Evolutionary conservation across 2,329 filamentous ascomycete genomes (phyloP).

Genomic region (Knoxdaviesia proteae): DNA sequence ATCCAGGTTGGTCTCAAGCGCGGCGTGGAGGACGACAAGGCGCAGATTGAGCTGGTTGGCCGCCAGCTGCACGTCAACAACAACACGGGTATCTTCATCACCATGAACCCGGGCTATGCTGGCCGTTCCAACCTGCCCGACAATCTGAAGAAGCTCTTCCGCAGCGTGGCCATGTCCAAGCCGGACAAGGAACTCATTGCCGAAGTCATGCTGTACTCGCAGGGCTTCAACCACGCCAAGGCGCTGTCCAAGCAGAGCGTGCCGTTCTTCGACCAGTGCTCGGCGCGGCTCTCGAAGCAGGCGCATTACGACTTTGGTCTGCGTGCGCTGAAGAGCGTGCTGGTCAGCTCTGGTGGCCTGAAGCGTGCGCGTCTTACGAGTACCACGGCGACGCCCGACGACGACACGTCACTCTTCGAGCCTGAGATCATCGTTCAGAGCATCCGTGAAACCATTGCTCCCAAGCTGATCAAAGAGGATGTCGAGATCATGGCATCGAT

Average conservation of each 20-base stretch:
- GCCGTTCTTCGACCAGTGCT: slow-evolving; percentile 91
- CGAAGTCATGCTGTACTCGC: slow-evolving; percentile 99
- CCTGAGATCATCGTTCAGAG: slow-evolving; percentile 98
- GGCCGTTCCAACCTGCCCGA: slow-evolving; percentile 95
- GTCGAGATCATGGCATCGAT: slow-evolving; percentile 74
- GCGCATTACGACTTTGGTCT: slow-evolving; percentile 98
- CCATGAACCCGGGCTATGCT: slow-evolving; percentile 98
- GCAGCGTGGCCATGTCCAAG: slow-evolving; percentile 98
- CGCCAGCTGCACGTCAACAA: slow-evolving; percentile 74
- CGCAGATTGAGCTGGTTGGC: slow-evolving; percentile 86
- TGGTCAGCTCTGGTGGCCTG: slow-evolving; percentile 90
- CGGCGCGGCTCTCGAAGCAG: slow-evolving; percentile 68
- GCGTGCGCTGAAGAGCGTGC: slow-evolving; percentile 91
- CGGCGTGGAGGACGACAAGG: slow-evolving; percentile 56
- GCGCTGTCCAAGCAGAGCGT: slow-evolving; percentile 85
- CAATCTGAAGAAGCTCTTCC: slow-evolving; percentile 98
- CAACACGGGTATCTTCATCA: slow-evolving; percentile 98
- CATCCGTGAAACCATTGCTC: slow-evolving; percentile 92
- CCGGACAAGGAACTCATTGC: slow-evolving; percentile 98
- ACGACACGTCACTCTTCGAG: slow-evolving; percentile 37
- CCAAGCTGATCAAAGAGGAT: slow-evolving; percentile 85
- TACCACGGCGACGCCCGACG: slow-evolving; percentile 22
- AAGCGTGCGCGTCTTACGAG: slow-evolving; percentile 58
- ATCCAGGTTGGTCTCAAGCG: slow-evolving; percentile 92
- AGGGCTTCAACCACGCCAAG: slow-evolving; percentile 95